Evolutionary conservation across 2,329 filamentous ascomycete species (phyloP).

Genomic region (Xylariales sp.): DNA sequence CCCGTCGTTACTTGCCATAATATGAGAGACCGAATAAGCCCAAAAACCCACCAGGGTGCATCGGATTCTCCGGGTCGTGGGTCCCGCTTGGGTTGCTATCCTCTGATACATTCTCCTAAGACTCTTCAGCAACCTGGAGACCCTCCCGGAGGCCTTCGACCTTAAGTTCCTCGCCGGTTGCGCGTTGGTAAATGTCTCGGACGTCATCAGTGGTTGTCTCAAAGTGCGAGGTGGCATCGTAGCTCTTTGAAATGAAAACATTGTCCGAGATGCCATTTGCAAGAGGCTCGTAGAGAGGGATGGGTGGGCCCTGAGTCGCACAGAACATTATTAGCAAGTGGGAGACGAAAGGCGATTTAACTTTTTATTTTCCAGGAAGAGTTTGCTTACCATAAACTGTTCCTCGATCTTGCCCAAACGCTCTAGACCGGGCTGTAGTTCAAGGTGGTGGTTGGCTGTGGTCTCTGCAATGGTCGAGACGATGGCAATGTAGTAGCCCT

Average conservation of each 20-base stretch:
- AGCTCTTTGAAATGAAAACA: constrained; percentile 97
- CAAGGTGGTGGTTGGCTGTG: constrained; percentile 87
- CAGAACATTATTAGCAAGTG: constrained; percentile 8
- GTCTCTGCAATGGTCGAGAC: constrained; percentile 96
- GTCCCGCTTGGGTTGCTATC: too few species aligned
- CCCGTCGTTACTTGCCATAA: too few species aligned
- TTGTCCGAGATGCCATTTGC: constrained; percentile 80
- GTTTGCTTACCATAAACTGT: constrained; percentile 88
- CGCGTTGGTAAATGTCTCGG: constrained; percentile 84
- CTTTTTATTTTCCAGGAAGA: neutral
- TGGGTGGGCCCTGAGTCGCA: constrained; percentile 64
- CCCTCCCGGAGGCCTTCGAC: constrained; percentile 84
- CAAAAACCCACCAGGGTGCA: too few species aligned
- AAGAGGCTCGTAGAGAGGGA: constrained; percentile 89
- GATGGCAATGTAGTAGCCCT: constrained; percentile 98
- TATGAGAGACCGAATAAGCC: too few species aligned
- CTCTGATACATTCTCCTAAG: too few species aligned
- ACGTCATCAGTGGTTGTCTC: constrained; percentile 91
- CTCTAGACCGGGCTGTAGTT: constrained; percentile 88
- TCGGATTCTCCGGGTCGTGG: too few species aligned
- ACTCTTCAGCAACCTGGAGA: constrained; percentile 67
- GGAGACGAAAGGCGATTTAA: neutral
- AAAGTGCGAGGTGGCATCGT: constrained; percentile 96
- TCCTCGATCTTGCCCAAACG: constrained; percentile 91
- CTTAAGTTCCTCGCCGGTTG: constrained; percentile 77